Base-by-base conservation (phyloP, 2,329 filamentous ascomycete species). In the Trichoderma breve region DNA sequence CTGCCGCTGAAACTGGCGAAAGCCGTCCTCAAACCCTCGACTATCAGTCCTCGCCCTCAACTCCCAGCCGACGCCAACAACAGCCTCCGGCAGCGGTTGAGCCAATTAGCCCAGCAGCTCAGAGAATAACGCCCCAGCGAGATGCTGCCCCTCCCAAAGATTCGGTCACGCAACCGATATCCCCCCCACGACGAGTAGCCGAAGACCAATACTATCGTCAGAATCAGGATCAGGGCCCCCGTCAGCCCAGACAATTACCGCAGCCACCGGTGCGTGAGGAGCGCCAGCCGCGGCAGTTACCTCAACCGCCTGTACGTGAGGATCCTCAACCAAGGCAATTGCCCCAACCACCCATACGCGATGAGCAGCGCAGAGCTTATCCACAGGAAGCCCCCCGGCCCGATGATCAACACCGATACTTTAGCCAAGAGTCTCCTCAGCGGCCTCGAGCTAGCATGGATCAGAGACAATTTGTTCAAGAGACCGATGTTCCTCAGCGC, bases 401-500 rank as follows among this genome's bases (percentile, higher is more conserved):
- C 14, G 66, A 61, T 15, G 67, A 70, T 28, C 67, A 62, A 51
- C 67, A 58, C 28, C 71, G 61, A 15, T 32, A 66, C 72, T 72
- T 76, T 75, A 72, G 53, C 73, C 74, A 73, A 73, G 72, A 73
- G 58, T 68, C 73, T 64, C 39, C 58, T 62, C 75, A 76, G 9
- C 75, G 63, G 8, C 21, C 28, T 28, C 66, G 32, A 28, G 18
- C 43, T 9, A 30, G 51, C 11, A 63, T 51, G 26, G 72, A 71
- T 6, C 74, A 76, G 36, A 72, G 65, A 26, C 74, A 67, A n/a
- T 58, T 69, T 15, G 76, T 78, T 28, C 74, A 76, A 30, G 73
- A 75, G 8, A 77, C 81, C 9, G 80, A 79, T 15, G 76, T 84
- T 18, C 86, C 87, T 4, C 85, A 86, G 76, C 85, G 88, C 64